A percentile compares a stretch with the other conserved stretches of the same genome.
These are phyloP conservation scores for Guyanaporus albipodus DNA, from an alignment of 768 basidiomycete genomes.

Conservation along the genomic window DNA sequence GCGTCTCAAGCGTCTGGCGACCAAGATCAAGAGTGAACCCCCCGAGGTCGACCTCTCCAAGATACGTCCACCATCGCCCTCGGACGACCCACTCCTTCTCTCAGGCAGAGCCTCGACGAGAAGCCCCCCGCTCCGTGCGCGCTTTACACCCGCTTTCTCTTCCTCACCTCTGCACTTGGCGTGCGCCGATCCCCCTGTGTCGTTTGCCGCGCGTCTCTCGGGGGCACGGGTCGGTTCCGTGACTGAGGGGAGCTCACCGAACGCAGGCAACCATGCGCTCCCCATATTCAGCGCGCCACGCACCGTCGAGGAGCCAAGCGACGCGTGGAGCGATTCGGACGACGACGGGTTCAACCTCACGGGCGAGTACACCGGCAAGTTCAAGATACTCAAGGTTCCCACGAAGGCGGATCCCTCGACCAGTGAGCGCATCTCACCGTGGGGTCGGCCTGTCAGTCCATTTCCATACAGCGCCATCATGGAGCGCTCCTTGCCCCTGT, in stretches of 20 bases:
- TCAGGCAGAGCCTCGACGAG: conserved; percentile 26
- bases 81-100: conserved; percentile 71
- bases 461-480: conserved; percentile 43
- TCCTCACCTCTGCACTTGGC: conserved; percentile 27
- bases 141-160: conserved; percentile 36
- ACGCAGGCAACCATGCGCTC: conserved; percentile 3
- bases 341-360: conserved; percentile 33
- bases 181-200: not conserved
- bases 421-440: conserved; percentile 45
- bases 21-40: conserved; percentile 56
- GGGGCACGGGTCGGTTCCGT: not conserved
- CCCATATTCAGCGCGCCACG: conserved; percentile 16
- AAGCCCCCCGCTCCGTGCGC: conserved; percentile 26
- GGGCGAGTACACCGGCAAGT: conserved; percentile 69
- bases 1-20: conserved; percentile 18
- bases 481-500: conserved; percentile 26
- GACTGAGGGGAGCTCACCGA: conserved; percentile 1
- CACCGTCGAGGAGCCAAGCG: not conserved
- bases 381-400: conserved; percentile 50
- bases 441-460: conserved; percentile 71
- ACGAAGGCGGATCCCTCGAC: conserved; percentile 67
- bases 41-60: conserved; percentile 57
- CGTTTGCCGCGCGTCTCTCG: conserved; percentile 23
- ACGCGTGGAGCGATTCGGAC: conserved; percentile 28
- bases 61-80: conserved; percentile 69